Conservation (phyloP, 2,329 filamentous ascomycete genomes). For the Capronia epimyces region DNA sequence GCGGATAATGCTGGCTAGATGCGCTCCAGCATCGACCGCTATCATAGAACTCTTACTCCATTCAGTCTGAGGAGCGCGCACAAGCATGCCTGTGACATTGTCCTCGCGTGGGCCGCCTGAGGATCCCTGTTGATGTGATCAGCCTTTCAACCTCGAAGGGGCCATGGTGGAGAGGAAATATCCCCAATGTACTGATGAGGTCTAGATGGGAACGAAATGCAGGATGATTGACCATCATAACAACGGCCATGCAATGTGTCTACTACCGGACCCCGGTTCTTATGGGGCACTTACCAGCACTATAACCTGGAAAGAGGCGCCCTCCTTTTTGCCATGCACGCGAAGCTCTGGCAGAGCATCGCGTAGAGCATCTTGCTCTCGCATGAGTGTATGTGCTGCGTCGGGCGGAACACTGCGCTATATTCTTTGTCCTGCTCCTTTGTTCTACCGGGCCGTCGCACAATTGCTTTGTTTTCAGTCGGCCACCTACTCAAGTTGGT, state of each 20-base stretch:
- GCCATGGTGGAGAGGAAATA: no score
- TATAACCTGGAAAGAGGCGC: conserved; percentile 64
- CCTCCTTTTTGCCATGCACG: conserved; percentile 29
- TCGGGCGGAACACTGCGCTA: not conserved
- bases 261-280: not conserved
- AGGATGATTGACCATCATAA: not conserved
- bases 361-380: conserved; percentile 17
- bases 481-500: not conserved
- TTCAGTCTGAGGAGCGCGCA: conserved; percentile 69
- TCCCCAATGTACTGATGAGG: no score
- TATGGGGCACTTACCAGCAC: conserved; percentile 51
- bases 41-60: conserved; percentile 81
- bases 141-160: not conserved
- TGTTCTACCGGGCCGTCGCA: conserved; percentile 7
- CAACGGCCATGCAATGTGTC: not conserved
- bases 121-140: conserved; percentile 59
- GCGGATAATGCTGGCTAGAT: conserved; percentile 76
- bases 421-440: conserved; percentile 3
- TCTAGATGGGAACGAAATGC: not conserved
- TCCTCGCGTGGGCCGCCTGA: conserved; percentile 86
- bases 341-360: conserved; percentile 19
- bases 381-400: conserved; percentile 15
- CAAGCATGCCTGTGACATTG: conserved; percentile 82
- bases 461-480: conserved; percentile 14
- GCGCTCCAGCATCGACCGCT: conserved; percentile 89